Percentiles rank a stretch among this genome's conserved stretches.
These are phyloP conservation scores for Phytopythium ostracodes DNA, from an alignment of 352 stramenopile species.

Conservation along the genomic window DNA sequence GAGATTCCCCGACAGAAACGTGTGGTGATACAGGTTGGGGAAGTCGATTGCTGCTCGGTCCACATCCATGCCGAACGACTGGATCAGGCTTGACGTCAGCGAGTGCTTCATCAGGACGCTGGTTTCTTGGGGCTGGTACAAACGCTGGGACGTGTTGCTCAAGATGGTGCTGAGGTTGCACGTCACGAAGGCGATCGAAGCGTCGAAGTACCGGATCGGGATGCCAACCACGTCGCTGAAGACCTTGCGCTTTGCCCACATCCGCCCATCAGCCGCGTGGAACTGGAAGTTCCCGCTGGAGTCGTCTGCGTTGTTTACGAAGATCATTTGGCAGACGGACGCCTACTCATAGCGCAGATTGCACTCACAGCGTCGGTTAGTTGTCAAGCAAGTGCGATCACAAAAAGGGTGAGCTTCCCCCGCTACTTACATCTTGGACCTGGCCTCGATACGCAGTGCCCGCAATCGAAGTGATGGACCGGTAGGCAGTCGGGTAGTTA, in stretches of 20 bases:
- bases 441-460: slow-evolving; percentile 51
- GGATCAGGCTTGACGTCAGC: slow-evolving; percentile 55
- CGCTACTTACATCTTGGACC: slow-evolving; percentile 58
- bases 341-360: slow-evolving; percentile 26
- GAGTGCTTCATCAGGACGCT: slow-evolving; percentile 46
- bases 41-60: slow-evolving; percentile 75
- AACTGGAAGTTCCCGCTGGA: slow-evolving; percentile 78
- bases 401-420: not conserved
- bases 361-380: not conserved
- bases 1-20: slow-evolving; percentile 73
- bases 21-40: slow-evolving; percentile 83
- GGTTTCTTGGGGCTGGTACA: slow-evolving; percentile 21
- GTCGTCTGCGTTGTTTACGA: slow-evolving; percentile 82
- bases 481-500: slow-evolving; percentile 77
- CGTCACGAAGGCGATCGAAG: slow-evolving; percentile 80
- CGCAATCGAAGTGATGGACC: slow-evolving; percentile 76
- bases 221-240: slow-evolving; percentile 79
- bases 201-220: slow-evolving; percentile 79
- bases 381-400: not conserved
- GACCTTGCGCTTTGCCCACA: slow-evolving; percentile 72
- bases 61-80: slow-evolving; percentile 79
- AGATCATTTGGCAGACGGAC: slow-evolving; percentile 78
- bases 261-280: slow-evolving; percentile 53
- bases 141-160: slow-evolving; percentile 21
- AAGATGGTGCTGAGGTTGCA: slow-evolving; percentile 62